phyloP scores from a whole-genome alignment of 192 early-diverging fungal genomes.

The Coemansia sp. region DNA sequence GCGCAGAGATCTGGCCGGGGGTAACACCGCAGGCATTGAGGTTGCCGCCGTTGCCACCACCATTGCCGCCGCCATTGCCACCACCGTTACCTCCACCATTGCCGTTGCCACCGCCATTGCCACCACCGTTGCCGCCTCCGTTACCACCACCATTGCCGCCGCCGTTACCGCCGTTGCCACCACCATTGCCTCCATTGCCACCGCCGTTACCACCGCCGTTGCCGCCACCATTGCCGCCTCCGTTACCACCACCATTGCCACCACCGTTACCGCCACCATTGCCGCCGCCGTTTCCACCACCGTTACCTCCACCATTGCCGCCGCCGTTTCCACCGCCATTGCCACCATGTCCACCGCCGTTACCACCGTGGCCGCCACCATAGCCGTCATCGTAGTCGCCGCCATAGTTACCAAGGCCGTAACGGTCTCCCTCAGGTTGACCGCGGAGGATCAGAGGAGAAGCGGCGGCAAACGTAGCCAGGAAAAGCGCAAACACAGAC shows the following conservation, averaged over 20 bases:
- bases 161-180: conserved; percentile 11
- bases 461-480: conserved; percentile 33
- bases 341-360: conserved; percentile 16
- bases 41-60: conserved; percentile 17
- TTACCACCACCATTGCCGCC: conserved; percentile 2
- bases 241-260: conserved; percentile 10
- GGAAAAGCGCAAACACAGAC: conserved; percentile 22
- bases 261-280: background rate
- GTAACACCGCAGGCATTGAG: conserved; percentile 39
- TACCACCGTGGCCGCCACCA: conserved; percentile 11
- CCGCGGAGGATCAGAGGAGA: conserved; percentile 21
- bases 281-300: background rate
- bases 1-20: conserved; percentile 44
- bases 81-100: background rate
- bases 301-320: background rate
- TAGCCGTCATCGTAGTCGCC: conserved; percentile 8
- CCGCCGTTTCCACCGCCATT: conserved; percentile 12
- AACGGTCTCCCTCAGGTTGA: background rate
- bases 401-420: conserved; percentile 7
- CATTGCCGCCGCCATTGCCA: conserved; percentile 9
- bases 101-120: conserved; percentile 1
- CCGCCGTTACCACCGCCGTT: conserved; percentile 6
- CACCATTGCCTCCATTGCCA: background rate
- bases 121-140: conserved; percentile 3
- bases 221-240: conserved; percentile 3